Evolutionary conservation across 345 rosid genomes (phyloP).

Genomic region (Dipteronia dyeriana): DNA sequence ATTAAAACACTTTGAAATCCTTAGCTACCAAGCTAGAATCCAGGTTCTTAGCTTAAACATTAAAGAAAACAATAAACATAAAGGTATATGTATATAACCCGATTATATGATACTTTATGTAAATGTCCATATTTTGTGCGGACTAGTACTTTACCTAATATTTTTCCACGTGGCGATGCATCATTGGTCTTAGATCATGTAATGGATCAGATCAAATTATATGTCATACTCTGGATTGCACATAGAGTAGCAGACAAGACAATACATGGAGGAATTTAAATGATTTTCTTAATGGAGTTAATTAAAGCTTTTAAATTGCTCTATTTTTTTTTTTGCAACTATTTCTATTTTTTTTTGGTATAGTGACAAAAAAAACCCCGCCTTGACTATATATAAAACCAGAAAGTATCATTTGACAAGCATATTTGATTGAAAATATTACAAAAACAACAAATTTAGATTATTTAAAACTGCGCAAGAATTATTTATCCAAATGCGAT

Average conservation of each 20-base stretch:
- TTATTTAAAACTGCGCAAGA: no score
- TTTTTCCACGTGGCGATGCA: background rate
- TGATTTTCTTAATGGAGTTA: background rate
- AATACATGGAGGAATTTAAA: background rate
- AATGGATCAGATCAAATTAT: constrained; percentile 27
- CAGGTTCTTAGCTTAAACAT: constrained; percentile 14
- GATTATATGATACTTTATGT: background rate
- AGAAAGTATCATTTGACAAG: no score
- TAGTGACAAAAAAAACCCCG: no score
- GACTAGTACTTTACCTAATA: constrained; percentile 20
- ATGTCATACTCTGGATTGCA: constrained; percentile 24
- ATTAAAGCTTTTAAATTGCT: background rate
- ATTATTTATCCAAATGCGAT: no score
- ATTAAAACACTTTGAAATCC: background rate
- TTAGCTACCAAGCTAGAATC: background rate
- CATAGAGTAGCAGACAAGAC: background rate
- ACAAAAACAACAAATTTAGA: no score
- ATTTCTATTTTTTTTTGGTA: no score
- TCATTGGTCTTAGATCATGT: background rate
- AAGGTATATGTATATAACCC: background rate
- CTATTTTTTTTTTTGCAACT: no score
- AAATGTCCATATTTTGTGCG: background rate
- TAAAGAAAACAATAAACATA: background rate
- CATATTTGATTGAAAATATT: no score
- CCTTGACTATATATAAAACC: no score